Percentiles rank a stretch among this genome's conserved stretches.
These are phyloP conservation scores for Botrytis cinerea DNA, from an alignment of 2,329 filamentous ascomycete species.

Conservation along the genomic window DNA sequence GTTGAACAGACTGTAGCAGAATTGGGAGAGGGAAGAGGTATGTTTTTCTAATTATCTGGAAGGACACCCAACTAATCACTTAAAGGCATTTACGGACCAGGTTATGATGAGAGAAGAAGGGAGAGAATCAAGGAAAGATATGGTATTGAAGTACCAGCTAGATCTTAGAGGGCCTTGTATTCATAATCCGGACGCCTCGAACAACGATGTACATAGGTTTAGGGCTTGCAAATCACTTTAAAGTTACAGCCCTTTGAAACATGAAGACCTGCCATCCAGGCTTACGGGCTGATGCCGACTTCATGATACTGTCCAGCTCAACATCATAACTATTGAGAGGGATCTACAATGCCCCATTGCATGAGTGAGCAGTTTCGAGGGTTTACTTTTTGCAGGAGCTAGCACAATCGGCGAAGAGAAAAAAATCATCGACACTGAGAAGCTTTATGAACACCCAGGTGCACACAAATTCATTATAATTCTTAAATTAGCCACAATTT, in stretches of 20 bases:
- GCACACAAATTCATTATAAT: background rate
- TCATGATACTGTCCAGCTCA: background rate
- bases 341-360: background rate
- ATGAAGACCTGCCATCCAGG: background rate
- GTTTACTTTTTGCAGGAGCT: background rate
- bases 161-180: conserved; percentile 32
- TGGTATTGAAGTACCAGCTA: conserved; percentile 61
- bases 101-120: conserved; percentile 67
- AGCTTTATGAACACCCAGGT: background rate
- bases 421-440: background rate
- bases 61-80: conserved; percentile 3
- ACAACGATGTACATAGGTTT: conserved; percentile 25
- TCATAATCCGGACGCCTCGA: conserved; percentile 21
- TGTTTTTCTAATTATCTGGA: conserved; percentile 31
- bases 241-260: background rate
- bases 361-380: background rate
- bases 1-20: conserved; percentile 66
- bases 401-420: background rate
- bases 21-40: conserved; percentile 72
- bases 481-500: background rate
- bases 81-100: conserved; percentile 65
- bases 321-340: background rate
- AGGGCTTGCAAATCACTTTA: conserved; percentile 15
- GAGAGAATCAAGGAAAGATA: conserved; percentile 69
- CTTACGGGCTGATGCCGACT: background rate